Conservation (phyloP, 371 early-diverging fungal species). For the Cokeromyces recurvatus region DNA sequence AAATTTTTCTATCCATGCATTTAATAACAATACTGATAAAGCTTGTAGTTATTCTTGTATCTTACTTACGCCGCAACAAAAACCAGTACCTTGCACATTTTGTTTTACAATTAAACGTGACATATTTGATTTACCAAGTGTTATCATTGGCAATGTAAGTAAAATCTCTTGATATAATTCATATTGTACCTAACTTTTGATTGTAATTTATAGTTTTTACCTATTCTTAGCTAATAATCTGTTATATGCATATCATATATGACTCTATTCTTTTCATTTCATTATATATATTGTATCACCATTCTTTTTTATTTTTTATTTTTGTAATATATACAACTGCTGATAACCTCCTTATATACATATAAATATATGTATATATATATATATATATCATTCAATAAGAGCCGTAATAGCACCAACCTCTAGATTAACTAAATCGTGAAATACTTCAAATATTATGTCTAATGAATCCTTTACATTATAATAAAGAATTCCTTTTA, state of each 20-base stretch:
- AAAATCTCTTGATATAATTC: background rate
- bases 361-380: no score
- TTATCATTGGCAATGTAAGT: conserved; percentile 75
- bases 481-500: no score
- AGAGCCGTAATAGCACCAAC: conserved; percentile 50
- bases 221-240: conserved; percentile 34
- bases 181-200: background rate
- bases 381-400: conserved; percentile 52
- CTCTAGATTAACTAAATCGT: conserved; percentile 38
- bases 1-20: conserved; percentile 82
- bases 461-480: no score
- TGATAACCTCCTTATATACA: no score
- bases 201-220: conserved; percentile 43
- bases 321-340: conserved; percentile 11
- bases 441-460: conserved; percentile 57
- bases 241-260: background rate
- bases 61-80: conserved; percentile 61
- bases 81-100: conserved; percentile 80
- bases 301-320: background rate
- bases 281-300: background rate
- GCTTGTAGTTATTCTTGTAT: conserved; percentile 72
- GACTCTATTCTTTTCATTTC: no score
- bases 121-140: conserved; percentile 89
- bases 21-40: conserved; percentile 84
- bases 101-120: conserved; percentile 92